phyloP scores from a whole-genome alignment of 1,139 yeast genomes.

The Sugiyamaella japonica region DNA sequence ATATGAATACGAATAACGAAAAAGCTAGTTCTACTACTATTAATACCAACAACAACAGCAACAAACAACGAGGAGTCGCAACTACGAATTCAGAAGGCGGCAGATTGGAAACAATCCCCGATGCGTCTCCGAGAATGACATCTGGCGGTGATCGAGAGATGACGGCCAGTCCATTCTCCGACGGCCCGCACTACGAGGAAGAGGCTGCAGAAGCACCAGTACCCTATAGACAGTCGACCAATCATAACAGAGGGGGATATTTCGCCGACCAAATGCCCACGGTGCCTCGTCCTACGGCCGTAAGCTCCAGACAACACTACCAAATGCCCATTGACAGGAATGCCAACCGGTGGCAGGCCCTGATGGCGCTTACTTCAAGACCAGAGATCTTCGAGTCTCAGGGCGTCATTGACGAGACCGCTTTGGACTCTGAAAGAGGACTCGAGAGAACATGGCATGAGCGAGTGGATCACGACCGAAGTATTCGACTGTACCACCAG shows the following conservation, averaged over 20 bases:
- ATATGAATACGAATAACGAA: neutral
- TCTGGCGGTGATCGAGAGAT: neutral
- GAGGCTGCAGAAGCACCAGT: neutral
- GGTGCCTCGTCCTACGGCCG: neutral
- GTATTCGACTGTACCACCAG: neutral
- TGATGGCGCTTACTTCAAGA: conserved; percentile 25
- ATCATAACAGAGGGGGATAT: neutral
- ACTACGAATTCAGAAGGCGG: neutral
- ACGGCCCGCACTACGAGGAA: too few relatives aligned
- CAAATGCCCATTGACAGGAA: neutral
- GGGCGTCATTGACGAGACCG: conserved; percentile 24
- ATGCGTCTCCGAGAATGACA: neutral
- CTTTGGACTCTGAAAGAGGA: conserved; percentile 27
- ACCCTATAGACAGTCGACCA: neutral
- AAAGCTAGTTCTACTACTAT: neutral
- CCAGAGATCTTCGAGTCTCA: conserved; percentile 21
- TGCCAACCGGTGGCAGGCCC: conserved; percentile 13
- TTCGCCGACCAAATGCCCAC: neutral
- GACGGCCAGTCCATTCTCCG: too few relatives aligned
- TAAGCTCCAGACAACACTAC: neutral
- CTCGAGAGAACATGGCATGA: conserved; percentile 30
- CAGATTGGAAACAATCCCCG: neutral
- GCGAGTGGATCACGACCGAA: neutral
- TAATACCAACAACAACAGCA: neutral
- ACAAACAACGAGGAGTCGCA: neutral